Evolutionary conservation across 2,329 filamentous ascomycete genomes (phyloP).

Genomic region (Pestalotiopsis sp.): DNA sequence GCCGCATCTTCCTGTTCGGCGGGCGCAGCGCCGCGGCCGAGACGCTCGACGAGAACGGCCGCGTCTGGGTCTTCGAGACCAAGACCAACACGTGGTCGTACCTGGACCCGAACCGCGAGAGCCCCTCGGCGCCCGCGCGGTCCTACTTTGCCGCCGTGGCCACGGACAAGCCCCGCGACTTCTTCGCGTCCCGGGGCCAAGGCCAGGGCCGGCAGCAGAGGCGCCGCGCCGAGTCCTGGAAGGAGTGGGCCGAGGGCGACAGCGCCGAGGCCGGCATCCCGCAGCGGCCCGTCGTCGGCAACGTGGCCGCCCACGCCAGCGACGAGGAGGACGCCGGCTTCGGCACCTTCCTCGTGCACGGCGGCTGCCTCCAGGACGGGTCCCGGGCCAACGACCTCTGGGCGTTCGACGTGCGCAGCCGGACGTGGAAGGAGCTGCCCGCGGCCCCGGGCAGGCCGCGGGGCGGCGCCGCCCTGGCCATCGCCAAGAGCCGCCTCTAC

Average conservation of each 20-base stretch:
- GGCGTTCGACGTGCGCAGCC: conserved; percentile 69
- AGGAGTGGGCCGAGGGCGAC: conserved; percentile 58
- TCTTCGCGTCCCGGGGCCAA: conserved; percentile 22
- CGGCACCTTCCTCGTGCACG: conserved; percentile 75
- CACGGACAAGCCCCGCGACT: conserved; percentile 58
- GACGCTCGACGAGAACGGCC: conserved; percentile 72
- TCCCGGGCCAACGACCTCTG: conserved; percentile 70
- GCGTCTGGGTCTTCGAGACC: conserved; percentile 77
- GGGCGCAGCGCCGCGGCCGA: conserved; percentile 74
- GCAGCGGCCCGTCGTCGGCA: conserved; percentile 60
- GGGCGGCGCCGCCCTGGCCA: conserved; percentile 68
- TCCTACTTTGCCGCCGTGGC: conserved; percentile 70
- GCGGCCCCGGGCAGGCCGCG: conserved; percentile 67
- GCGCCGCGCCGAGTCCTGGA: conserved; percentile 47
- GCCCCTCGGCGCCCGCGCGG: conserved; percentile 61
- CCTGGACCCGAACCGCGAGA: conserved; percentile 56
- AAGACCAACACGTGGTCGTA: conserved; percentile 64
- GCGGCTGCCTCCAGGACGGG: conserved; percentile 68
- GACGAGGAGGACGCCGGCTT: conserved; percentile 64
- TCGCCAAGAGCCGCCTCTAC: conserved; percentile 66
- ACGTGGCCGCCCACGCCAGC: conserved; percentile 57
- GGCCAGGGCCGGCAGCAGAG: conserved; percentile 25
- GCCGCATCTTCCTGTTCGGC: conserved; percentile 78
- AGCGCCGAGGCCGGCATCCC: conserved; percentile 56
- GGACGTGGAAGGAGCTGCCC: conserved; percentile 68